Percentiles rank a stretch among this genome's conserved stretches.
Evolutionary conservation across 441 rosid species (phyloP).

Genomic region (Brassica balearica): DNA sequence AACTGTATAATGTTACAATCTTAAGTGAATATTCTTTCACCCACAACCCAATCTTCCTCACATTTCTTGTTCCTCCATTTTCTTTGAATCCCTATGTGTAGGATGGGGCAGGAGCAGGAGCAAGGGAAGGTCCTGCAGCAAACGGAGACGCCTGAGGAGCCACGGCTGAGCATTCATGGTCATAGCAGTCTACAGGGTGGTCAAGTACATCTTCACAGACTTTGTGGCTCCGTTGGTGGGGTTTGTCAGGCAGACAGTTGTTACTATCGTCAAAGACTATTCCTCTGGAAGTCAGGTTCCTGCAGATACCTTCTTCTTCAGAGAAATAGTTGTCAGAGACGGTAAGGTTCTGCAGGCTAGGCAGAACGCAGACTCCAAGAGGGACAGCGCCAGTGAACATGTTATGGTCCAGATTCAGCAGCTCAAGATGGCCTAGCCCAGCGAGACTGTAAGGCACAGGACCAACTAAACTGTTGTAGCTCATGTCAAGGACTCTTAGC

Average conservation of each 20-base stretch:
- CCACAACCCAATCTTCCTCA: slow-evolving; percentile 30
- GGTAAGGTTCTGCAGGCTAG: slow-evolving; percentile 68
- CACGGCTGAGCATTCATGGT: slow-evolving; percentile 48
- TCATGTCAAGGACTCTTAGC: slow-evolving; percentile 75
- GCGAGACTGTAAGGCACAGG: slow-evolving; percentile 75
- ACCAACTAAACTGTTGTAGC: slow-evolving; percentile 74
- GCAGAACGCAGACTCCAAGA: slow-evolving; percentile 66
- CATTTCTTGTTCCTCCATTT: slow-evolving; percentile 20
- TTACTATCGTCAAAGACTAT: slow-evolving; percentile 61
- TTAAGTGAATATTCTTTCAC: slow-evolving; percentile 34
- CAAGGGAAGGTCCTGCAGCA: slow-evolving; percentile 46
- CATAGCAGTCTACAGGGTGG: slow-evolving; percentile 72
- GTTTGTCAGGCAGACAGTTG: slow-evolving; percentile 77
- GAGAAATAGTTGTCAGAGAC: slow-evolving; percentile 74
- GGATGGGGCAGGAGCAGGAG: slow-evolving; percentile 57
- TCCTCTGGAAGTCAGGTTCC: slow-evolving; percentile 64
- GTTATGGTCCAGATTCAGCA: slow-evolving; percentile 70
- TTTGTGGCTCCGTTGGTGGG: slow-evolving; percentile 60
- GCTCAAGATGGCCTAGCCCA: slow-evolving; percentile 72
- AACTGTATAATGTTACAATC: slow-evolving; percentile 35
- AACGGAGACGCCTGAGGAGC: slow-evolving; percentile 54
- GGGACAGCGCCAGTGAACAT: slow-evolving; percentile 69
- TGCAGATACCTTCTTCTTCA: slow-evolving; percentile 67
- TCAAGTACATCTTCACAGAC: slow-evolving; percentile 60
- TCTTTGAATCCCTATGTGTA: slow-evolving; percentile 36